A percentile compares a stretch with the other conserved stretches of the same genome.
These are phyloP conservation scores for Pneumocystis jirovecii DNA, from an alignment of 1,139 yeast genomes.

Conservation along the genomic window DNA sequence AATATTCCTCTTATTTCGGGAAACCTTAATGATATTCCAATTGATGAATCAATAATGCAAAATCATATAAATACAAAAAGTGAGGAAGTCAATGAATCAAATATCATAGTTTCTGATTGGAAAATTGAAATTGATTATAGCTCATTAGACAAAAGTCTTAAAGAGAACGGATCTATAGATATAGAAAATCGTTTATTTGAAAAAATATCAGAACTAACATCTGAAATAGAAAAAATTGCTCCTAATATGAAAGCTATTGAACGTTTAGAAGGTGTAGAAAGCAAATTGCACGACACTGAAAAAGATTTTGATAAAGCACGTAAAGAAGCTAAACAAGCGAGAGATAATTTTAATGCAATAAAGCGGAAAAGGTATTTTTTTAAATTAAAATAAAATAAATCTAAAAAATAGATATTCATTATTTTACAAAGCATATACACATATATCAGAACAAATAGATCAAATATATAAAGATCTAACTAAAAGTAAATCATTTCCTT, in stretches of 20 bases:
- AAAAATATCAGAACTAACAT: slow-evolving; percentile 38
- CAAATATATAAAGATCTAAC: slow-evolving; percentile 79
- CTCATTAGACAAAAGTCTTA: slow-evolving; percentile 33
- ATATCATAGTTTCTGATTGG: slow-evolving; percentile 24
- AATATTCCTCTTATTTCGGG: slow-evolving; percentile 53
- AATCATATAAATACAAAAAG: slow-evolving; percentile 12
- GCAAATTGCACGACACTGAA: slow-evolving; percentile 45
- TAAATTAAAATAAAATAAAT: not conserved
- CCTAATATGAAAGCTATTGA: slow-evolving; percentile 75
- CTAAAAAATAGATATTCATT: slow-evolving; percentile 9
- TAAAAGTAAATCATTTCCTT: slow-evolving; percentile 43
- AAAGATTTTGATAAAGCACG: slow-evolving; percentile 51
- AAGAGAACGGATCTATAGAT: slow-evolving; percentile 23
- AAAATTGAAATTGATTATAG: slow-evolving; percentile 44
- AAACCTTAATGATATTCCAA: slow-evolving; percentile 37
- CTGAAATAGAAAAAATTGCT: slow-evolving; percentile 45
- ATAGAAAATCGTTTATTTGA: slow-evolving; percentile 30
- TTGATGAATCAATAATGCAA: slow-evolving; percentile 18
- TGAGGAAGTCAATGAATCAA: slow-evolving; percentile 5
- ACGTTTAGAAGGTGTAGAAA: slow-evolving; percentile 55
- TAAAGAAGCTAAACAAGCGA: slow-evolving; percentile 42
- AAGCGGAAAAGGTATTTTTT: slow-evolving; percentile 36
- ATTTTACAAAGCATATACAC: slow-evolving; percentile 62
- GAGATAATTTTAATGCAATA: slow-evolving; percentile 44
- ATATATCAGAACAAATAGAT: slow-evolving; percentile 60